Percentiles rank a stretch among this genome's conserved stretches.
These are phyloP conservation scores for Fusarium udum DNA, from an alignment of 2,329 filamentous ascomycete species.

Conservation along the genomic window DNA sequence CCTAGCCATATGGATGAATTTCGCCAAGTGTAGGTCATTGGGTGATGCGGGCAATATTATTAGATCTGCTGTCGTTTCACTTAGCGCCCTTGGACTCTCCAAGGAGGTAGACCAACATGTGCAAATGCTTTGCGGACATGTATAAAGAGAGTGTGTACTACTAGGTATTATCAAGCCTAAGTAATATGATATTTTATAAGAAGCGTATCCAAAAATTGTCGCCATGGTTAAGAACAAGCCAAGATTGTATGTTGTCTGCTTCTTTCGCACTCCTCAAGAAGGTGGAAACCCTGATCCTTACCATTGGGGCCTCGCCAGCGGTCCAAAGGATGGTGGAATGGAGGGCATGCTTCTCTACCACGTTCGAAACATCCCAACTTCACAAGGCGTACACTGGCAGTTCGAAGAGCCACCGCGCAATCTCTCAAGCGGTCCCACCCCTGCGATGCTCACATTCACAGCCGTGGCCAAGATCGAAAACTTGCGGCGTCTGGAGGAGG, in stretches of 20 bases:
- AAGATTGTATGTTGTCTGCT: neutral
- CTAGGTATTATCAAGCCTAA: neutral
- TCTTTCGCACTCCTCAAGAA: neutral
- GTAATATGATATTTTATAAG: neutral
- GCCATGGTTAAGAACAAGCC: neutral
- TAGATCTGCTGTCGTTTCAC: neutral
- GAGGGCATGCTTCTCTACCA: neutral
- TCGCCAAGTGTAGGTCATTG: neutral
- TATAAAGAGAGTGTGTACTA: neutral
- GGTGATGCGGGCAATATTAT: neutral
- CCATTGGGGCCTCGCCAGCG: neutral
- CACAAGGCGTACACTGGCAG: neutral
- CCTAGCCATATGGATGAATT: neutral
- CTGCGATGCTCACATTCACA: neutral
- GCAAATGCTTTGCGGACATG: neutral
- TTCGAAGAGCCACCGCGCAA: neutral
- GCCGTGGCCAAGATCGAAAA: neutral
- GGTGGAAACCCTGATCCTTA: neutral
- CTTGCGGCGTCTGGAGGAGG: neutral
- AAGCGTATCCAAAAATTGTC: neutral
- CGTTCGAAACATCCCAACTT: neutral
- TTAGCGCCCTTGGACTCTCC: neutral
- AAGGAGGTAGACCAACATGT: neutral
- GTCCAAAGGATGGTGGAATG: neutral
- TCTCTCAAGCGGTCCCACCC: neutral